Percentiles rank a stretch among this genome's conserved stretches.
Evolutionary conservation across 306 rosid species (phyloP).

Genomic region (Ceratonia siliqua): DNA sequence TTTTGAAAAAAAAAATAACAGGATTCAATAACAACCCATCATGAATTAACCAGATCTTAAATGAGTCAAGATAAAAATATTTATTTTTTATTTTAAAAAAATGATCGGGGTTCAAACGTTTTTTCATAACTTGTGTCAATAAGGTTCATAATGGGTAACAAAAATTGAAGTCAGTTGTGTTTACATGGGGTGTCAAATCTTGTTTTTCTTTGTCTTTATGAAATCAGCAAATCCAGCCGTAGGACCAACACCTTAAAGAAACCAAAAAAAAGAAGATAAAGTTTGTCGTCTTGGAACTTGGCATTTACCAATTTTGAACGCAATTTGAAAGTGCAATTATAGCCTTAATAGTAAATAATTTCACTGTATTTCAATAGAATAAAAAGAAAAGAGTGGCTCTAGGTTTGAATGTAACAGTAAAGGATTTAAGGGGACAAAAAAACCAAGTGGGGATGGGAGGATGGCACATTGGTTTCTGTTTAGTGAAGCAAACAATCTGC

Average conservation of each 20-base stretch:
- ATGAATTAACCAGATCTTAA: too few relatives aligned
- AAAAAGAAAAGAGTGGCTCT: background rate
- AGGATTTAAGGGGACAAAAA: background rate
- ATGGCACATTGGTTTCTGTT: background rate
- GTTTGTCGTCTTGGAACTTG: background rate
- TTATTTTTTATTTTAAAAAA: background rate
- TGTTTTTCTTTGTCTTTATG: background rate
- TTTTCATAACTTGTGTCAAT: background rate
- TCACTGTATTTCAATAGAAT: background rate
- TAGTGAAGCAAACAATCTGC: background rate
- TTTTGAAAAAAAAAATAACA: too few relatives aligned
- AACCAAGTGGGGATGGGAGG: background rate
- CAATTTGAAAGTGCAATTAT: background rate
- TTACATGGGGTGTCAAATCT: conserved; percentile 29
- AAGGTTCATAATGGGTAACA: background rate
- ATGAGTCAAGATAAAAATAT: too few relatives aligned
- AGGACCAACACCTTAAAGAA: background rate
- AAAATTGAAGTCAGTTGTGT: background rate
- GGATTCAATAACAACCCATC: too few relatives aligned
- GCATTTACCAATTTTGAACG: background rate
- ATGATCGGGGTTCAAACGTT: background rate
- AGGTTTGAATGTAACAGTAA: background rate
- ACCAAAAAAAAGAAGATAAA: background rate
- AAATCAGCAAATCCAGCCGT: background rate
- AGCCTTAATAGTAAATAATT: background rate